These are phyloP conservation scores for Schwanniomyces occidentalis DNA, from an alignment of 805 yeast genomes.

Conservation along the genomic window DNA sequence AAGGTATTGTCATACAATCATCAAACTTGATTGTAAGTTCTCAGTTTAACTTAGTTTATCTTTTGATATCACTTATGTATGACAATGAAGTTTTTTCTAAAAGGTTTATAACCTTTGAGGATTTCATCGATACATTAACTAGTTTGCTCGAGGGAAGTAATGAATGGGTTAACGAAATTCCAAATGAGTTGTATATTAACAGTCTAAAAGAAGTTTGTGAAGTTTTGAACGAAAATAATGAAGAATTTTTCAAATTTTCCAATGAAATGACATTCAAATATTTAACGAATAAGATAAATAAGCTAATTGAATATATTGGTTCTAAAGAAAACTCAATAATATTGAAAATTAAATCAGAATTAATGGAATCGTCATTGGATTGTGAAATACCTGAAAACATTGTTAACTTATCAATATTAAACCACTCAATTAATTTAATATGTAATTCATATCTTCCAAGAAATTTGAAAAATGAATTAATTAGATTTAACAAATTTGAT, in stretches of 20 bases:
- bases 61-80: conserved; percentile 37
- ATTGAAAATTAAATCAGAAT: conserved; percentile 17
- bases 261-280: conserved; percentile 35
- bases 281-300: conserved; percentile 38
- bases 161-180: conserved; percentile 26
- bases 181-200: conserved; percentile 19
- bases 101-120: conserved; percentile 43
- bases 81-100: conserved; percentile 20
- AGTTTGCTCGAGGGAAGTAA: conserved; percentile 27
- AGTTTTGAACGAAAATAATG: conserved; percentile 31
- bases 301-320: conserved; percentile 17
- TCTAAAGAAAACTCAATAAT: conserved; percentile 13
- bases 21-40: conserved; percentile 42
- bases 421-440: conserved; percentile 48
- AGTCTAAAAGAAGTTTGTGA: conserved; percentile 32
- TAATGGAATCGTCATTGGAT: conserved; percentile 20
- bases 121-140: conserved; percentile 39
- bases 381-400: conserved; percentile 31
- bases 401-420: conserved; percentile 33
- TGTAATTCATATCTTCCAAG: conserved; percentile 42
- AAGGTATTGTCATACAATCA: conserved; percentile 42
- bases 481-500: conserved; percentile 15
- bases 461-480: conserved; percentile 24
- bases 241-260: conserved; percentile 42
- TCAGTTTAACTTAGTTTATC: conserved; percentile 40